phyloP scores from a whole-genome alignment of 176 grass and related monocot genomes.

The Eragrostis nindensis region DNA sequence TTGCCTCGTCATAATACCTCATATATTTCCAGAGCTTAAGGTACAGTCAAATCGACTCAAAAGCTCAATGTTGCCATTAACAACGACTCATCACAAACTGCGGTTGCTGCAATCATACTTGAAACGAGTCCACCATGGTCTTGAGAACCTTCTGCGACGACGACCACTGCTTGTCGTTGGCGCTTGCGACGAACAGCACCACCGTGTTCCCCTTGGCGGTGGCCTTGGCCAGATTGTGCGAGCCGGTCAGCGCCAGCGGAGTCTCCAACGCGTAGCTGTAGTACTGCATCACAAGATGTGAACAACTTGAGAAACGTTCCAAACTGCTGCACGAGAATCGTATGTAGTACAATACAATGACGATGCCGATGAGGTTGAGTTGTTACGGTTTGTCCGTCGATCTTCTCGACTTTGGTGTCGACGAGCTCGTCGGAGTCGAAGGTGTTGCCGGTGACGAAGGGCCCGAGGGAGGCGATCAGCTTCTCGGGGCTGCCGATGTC shows the following conservation, averaged over 20 bases:
- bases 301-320: not conserved
- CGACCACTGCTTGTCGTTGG: constrained; percentile 85
- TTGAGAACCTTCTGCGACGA: constrained; percentile 75
- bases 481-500: constrained; percentile 92
- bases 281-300: constrained; percentile 62
- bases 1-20: not conserved
- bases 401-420: constrained; percentile 67
- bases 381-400: constrained; percentile 71
- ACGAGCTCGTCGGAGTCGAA: constrained; percentile 82
- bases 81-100: not conserved
- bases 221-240: constrained; percentile 96
- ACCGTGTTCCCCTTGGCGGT: constrained; percentile 94
- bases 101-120: constrained; percentile 49
- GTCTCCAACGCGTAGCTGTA: constrained; percentile 94
- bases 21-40: not conserved
- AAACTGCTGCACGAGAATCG: not conserved
- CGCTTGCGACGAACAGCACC: constrained; percentile 92
- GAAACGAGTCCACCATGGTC: constrained; percentile 85
- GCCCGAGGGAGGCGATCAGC: constrained; percentile 85
- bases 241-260: constrained; percentile 81
- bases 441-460: constrained; percentile 97
- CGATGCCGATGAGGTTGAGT: not conserved
- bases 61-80: not conserved
- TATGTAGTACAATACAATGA: not conserved
- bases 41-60: not conserved